A percentile compares a stretch with the other conserved stretches of the same genome.
These are phyloP conservation scores for Metschnikowia colocasiae DNA, from an alignment of 805 yeast genomes.

Conservation along the genomic window DNA sequence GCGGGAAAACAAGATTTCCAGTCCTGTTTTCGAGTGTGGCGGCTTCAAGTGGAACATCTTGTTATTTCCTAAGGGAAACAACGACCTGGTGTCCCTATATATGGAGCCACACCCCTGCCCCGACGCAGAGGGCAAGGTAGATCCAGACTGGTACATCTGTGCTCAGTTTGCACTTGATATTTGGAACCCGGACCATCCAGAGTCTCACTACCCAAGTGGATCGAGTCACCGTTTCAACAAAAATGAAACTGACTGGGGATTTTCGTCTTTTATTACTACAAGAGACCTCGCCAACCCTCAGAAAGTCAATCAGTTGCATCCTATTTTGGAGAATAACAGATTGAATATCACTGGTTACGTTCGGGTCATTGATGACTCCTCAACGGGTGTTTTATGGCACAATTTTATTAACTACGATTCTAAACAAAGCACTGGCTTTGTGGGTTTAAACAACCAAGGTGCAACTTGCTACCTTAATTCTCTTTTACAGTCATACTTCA, in stretches of 20 bases:
- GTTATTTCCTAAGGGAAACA: conserved; percentile 74
- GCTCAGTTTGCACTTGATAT: conserved; percentile 84
- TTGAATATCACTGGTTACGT: conserved; percentile 75
- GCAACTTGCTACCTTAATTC: conserved; percentile 98
- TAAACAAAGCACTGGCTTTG: conserved; percentile 81
- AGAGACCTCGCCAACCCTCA: conserved; percentile 40
- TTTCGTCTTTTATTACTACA: conserved; percentile 56
- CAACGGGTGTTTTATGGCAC: conserved; percentile 94
- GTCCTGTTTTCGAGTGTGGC: conserved; percentile 52
- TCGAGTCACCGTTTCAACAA: conserved; percentile 77
- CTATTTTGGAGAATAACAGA: conserved; percentile 49
- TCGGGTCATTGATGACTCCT: conserved; percentile 72
- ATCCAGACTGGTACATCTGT: conserved; percentile 74
- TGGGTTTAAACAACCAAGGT: conserved; percentile 93
- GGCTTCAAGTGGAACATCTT: conserved; percentile 65
- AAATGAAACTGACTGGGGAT: conserved; percentile 93
- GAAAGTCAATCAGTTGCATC: conserved; percentile 23
- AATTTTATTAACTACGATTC: conserved; percentile 82
- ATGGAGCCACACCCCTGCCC: conserved; percentile 65
- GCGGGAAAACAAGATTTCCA: conserved; percentile 43
- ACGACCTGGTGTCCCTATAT: conserved; percentile 62
- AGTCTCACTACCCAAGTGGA: conserved; percentile 53
- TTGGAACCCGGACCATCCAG: conserved; percentile 75
- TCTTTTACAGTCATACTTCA: conserved; percentile 81
- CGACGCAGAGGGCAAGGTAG: conserved; percentile 22